Evolutionary conservation across 139 green algal genomes (phyloP).

Genomic region (Gonium pectorale): DNA sequence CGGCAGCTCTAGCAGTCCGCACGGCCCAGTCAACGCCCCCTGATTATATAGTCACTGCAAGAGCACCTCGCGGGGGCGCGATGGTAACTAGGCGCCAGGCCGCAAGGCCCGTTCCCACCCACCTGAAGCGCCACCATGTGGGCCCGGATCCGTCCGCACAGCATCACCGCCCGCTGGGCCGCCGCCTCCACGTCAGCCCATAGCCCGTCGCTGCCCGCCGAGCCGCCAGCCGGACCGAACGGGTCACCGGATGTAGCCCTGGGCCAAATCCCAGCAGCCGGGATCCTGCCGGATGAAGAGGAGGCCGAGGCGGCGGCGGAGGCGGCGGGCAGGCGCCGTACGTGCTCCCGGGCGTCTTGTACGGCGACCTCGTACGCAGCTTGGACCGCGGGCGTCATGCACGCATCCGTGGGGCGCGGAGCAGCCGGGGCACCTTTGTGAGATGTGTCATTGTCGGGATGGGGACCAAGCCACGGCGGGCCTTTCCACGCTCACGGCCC

Average conservation of each 20-base stretch:
- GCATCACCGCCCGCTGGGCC: conserved; percentile 35
- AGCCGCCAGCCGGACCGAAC: neutral
- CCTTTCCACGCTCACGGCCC: neutral
- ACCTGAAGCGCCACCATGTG: conserved; percentile 35
- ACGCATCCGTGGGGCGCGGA: neutral
- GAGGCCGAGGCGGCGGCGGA: neutral
- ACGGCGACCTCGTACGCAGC: neutral
- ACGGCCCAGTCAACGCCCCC: no score
- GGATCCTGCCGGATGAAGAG: neutral
- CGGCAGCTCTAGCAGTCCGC: no score
- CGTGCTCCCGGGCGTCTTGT: neutral
- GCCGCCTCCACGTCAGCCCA: conserved; percentile 38
- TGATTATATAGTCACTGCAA: no score
- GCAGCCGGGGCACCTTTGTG: neutral
- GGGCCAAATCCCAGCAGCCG: neutral
- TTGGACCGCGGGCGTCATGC: neutral
- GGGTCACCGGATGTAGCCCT: neutral
- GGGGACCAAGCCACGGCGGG: neutral
- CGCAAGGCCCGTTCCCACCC: neutral
- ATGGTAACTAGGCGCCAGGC: neutral
- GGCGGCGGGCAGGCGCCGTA: neutral
- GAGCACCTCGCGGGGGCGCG: no score
- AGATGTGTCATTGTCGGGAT: neutral
- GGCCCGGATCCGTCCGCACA: conserved; percentile 3
- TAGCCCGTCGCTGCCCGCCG: neutral